Evolutionary conservation across 768 basidiomycete species (phyloP).

Genomic region (Auriscalpium orientale): DNA sequence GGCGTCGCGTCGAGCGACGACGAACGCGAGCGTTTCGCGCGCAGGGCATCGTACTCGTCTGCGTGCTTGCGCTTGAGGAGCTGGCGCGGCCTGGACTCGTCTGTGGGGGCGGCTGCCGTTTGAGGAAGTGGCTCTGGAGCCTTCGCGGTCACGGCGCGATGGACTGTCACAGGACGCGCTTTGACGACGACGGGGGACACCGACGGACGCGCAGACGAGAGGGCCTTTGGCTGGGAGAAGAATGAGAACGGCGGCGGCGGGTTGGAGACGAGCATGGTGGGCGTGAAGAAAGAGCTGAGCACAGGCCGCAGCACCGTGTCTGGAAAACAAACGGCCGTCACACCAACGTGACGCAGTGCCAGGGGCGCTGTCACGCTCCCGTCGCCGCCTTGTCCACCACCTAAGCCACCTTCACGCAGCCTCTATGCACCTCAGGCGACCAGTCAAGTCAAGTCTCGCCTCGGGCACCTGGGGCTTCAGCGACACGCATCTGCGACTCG

Average conservation of each 20-base stretch:
- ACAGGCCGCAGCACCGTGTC: not conserved
- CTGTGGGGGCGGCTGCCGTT: not conserved
- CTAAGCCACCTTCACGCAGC: no score
- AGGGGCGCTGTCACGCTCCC: no score
- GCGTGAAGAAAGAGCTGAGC: not conserved
- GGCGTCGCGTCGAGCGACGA: constrained; percentile 12
- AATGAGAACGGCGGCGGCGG: constrained; percentile 17
- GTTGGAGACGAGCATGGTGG: constrained; percentile 11
- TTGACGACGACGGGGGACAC: constrained; percentile 17
- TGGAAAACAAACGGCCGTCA: not conserved
- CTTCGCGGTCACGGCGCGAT: not conserved
- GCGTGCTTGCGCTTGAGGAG: not conserved
- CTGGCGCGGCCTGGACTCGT: not conserved
- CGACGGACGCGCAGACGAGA: constrained; percentile 7
- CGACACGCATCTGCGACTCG: no score
- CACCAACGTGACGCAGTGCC: not conserved
- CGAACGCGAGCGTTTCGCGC: not conserved
- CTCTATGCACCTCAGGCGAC: no score
- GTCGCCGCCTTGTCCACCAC: no score
- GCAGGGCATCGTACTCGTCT: not conserved
- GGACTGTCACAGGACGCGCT: constrained; percentile 23
- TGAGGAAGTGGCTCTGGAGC: not conserved
- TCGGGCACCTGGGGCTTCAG: no score
- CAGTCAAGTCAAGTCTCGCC: no score
- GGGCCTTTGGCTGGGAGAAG: constrained; percentile 24